Evolutionary conservation across 345 rosid genomes (phyloP), one percentile per base, ranked within the genome.

Genomic region (Gossypium arboreum): DNA sequence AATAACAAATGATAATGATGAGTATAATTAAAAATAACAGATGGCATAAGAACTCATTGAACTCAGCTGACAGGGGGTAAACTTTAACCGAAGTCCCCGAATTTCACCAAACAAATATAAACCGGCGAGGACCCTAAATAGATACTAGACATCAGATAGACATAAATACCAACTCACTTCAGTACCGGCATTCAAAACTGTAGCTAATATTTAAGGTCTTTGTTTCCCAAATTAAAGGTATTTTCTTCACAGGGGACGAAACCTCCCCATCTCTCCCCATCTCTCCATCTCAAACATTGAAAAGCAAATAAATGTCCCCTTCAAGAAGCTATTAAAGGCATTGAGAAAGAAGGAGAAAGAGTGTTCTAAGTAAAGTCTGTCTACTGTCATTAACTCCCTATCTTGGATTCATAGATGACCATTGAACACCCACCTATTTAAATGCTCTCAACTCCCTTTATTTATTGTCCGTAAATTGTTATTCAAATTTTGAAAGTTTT

Each of bases 101-200:
- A 85, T 76, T 74, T 81, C 84, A 81, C 81, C 83, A 75, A 75
- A 81, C 81, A 71, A 63, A 74, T 73, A 74, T 85, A 79, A 83
- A 85, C 81, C 70, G 39, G 48, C 3, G 70, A 64, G 83, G 84
- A 72, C 83, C 80, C 77, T 50, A 50, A 81, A 81, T 74, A 69
- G 44, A 61, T 82, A 83, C 84, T 18, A 45, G 59, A 63, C 80
- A 76, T 48, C 77, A 74, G 45, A 73, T 80, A 13, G 78, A 70
- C 57, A 78, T 82, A 41, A 80, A 80, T 56, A 68, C 67, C 45
- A 48, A 52, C 45, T 78, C 27, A 79, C 79, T 83, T 56, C 68
- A 41, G 29, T 12, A 76, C 77, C 64, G 69, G 41, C 41, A 57
- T 68, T 81, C 75, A 71, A 76, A 63, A 70, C 71, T 64, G 74